These are phyloP conservation scores for Dictyophora rubrovolvata DNA, from an alignment of 768 basidiomycete genomes.

Conservation along the genomic window DNA sequence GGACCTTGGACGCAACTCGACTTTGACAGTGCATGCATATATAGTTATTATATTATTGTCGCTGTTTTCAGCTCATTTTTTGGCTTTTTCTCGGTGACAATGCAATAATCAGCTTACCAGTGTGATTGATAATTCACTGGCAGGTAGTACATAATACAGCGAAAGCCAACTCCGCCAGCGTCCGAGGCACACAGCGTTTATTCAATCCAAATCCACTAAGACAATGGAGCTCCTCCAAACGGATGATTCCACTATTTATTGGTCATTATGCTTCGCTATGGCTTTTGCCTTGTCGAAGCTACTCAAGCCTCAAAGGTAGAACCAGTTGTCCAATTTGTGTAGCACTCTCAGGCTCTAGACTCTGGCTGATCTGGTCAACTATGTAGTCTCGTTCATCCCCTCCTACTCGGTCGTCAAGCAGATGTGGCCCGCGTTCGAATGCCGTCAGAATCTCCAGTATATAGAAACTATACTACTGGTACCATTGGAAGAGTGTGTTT, in stretches of 20 bases:
- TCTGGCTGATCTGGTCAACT: not conserved
- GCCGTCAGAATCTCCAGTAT: constrained; percentile 74
- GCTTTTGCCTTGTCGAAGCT: constrained; percentile 69
- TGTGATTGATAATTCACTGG: not conserved
- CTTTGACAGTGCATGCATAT: not conserved
- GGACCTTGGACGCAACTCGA: not conserved
- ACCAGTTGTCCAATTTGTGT: constrained; percentile 4
- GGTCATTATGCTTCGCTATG: constrained; percentile 65
- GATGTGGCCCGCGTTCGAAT: constrained; percentile 78
- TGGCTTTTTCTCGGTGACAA: too few relatives aligned
- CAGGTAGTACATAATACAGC: not conserved
- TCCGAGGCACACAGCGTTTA: not conserved
- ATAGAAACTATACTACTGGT: constrained; percentile 84
- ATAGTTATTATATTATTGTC: not conserved
- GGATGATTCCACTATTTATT: constrained; percentile 70
- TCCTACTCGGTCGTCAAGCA: constrained; percentile 84
- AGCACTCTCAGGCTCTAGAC: too few relatives aligned
- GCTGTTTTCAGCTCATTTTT: too few relatives aligned
- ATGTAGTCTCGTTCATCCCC: constrained; percentile 69
- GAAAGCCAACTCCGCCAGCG: not conserved
- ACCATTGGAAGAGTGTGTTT: constrained; percentile 66
- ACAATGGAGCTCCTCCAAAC: constrained; percentile 51
- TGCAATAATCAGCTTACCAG: too few relatives aligned
- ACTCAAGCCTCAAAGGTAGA: constrained; percentile 60
- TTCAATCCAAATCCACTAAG: not conserved